Percentiles rank a stretch among this genome's conserved stretches.
These are phyloP conservation scores for Colletotrichum eleusines DNA, from an alignment of 2,329 filamentous ascomycete genomes.

Conservation along the genomic window DNA sequence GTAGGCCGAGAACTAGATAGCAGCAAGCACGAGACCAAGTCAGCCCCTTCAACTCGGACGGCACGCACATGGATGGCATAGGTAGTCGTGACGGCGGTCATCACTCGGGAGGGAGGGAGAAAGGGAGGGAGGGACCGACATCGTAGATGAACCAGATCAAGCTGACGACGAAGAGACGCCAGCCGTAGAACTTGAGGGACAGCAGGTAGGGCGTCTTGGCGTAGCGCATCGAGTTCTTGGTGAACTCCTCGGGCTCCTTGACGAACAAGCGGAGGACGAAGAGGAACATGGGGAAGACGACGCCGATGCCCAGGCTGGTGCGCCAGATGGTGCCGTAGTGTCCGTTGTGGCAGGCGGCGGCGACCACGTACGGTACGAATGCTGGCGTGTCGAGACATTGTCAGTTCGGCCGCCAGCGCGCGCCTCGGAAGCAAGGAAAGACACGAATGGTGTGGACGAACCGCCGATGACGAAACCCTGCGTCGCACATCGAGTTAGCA, in stretches of 20 bases:
- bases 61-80: too few species aligned
- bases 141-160: slow-evolving; percentile 90
- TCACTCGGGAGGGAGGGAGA: not conserved
- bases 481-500: not conserved
- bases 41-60: too few species aligned
- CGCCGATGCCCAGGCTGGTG: slow-evolving; percentile 80
- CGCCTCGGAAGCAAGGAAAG: not conserved
- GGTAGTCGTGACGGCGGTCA: not conserved
- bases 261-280: slow-evolving; percentile 79
- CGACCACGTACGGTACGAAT: slow-evolving; percentile 58
- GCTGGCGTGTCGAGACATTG: not conserved
- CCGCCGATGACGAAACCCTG: slow-evolving; percentile 82
- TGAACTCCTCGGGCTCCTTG: slow-evolving; percentile 83
- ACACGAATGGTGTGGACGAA: slow-evolving; percentile 50
- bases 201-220: slow-evolving; percentile 67
- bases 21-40: not conserved
- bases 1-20: slow-evolving; percentile 79
- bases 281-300: slow-evolving; percentile 80
- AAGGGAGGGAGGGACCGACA: slow-evolving; percentile 52
- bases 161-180: slow-evolving; percentile 76
- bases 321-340: slow-evolving; percentile 85
- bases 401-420: too few species aligned
- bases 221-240: slow-evolving; percentile 75
- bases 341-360: slow-evolving; percentile 66
- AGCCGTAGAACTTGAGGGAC: slow-evolving; percentile 77